Conservation (phyloP, 768 basidiomycete species). For the Boletus coccyginus region DNA sequence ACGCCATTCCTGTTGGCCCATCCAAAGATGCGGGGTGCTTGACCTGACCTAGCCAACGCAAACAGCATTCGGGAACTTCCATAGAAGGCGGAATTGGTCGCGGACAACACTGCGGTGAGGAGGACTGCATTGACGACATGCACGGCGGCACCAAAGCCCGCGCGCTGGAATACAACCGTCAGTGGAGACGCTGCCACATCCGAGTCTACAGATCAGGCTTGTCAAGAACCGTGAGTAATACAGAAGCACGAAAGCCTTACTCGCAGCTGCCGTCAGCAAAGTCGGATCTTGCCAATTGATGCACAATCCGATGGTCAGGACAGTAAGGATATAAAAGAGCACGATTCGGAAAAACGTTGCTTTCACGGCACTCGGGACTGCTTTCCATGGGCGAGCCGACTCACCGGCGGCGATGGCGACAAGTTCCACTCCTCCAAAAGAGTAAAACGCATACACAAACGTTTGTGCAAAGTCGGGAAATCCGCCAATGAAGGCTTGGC, state of each 20-base stretch:
- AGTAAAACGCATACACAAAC: constrained; percentile 70
- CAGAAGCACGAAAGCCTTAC: constrained; percentile 24
- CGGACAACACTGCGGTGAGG: constrained; percentile 61
- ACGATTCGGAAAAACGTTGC: constrained; percentile 66
- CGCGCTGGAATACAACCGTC: constrained; percentile 60
- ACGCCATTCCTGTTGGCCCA: constrained; percentile 65
- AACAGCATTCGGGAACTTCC: constrained; percentile 61
- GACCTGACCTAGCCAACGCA: constrained; percentile 60
- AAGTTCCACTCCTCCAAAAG: constrained; percentile 66
- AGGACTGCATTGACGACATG: constrained; percentile 68
- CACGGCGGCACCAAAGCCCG: constrained; percentile 58
- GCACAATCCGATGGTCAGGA: constrained; percentile 63
- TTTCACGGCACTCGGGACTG: constrained; percentile 63
- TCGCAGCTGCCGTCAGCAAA: constrained; percentile 44
- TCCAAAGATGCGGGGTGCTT: constrained; percentile 65
- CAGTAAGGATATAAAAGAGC: constrained; percentile 62
- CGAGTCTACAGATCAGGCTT: constrained; percentile 31
- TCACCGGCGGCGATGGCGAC: constrained; percentile 75
- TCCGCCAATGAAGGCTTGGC: constrained; percentile 54
- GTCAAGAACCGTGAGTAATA: background rate
- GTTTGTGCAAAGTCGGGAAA: constrained; percentile 52
- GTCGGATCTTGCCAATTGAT: constrained; percentile 59
- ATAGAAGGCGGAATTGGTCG: constrained; percentile 63
- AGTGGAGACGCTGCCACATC: constrained; percentile 58
- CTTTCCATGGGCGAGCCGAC: constrained; percentile 57